Conservation (phyloP, 805 yeast species). For the Naumovozyma baii region DNA sequence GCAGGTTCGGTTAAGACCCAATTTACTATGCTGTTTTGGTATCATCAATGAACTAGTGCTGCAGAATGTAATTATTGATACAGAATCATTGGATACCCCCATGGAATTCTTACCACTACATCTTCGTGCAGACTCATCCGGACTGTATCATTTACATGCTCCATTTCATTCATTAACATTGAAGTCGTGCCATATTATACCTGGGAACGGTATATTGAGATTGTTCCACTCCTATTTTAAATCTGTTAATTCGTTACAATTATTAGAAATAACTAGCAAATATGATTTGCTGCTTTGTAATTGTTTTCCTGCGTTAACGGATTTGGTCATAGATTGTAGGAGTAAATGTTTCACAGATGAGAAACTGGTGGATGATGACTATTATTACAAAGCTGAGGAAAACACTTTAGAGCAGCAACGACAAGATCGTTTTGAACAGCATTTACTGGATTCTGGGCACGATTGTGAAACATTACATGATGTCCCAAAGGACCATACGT, state of each 20-base stretch:
- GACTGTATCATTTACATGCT: slow-evolving; percentile 26
- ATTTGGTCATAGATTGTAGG: slow-evolving; percentile 39
- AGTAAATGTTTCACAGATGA: slow-evolving; percentile 35
- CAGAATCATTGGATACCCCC: slow-evolving; percentile 30
- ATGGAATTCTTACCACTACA: slow-evolving; percentile 27
- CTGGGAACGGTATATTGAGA: slow-evolving; percentile 31
- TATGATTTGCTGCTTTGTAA: slow-evolving; percentile 43
- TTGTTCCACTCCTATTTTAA: slow-evolving; percentile 34
- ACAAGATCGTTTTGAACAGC: neutral
- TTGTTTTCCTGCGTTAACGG: slow-evolving; percentile 33
- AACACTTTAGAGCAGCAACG: neutral
- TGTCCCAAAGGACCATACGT: slow-evolving; percentile 9
- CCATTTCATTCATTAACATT: slow-evolving; percentile 29
- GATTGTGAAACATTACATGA: slow-evolving; percentile 23
- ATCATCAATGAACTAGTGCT: slow-evolving; percentile 36
- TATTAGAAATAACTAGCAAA: slow-evolving; percentile 34
- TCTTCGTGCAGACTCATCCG: slow-evolving; percentile 14
- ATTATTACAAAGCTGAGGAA: slow-evolving; percentile 13
- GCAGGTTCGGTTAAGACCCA: slow-evolving; percentile 29
- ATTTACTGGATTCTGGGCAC: slow-evolving; percentile 2
- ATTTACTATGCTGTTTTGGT: slow-evolving; percentile 39
- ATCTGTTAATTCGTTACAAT: slow-evolving; percentile 31
- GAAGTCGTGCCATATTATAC: slow-evolving; percentile 29
- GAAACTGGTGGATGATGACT: slow-evolving; percentile 15
- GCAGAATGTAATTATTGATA: slow-evolving; percentile 41